Evolutionary conservation across 768 basidiomycete genomes (phyloP).

Genomic region (Trametes cinnabarina): DNA sequence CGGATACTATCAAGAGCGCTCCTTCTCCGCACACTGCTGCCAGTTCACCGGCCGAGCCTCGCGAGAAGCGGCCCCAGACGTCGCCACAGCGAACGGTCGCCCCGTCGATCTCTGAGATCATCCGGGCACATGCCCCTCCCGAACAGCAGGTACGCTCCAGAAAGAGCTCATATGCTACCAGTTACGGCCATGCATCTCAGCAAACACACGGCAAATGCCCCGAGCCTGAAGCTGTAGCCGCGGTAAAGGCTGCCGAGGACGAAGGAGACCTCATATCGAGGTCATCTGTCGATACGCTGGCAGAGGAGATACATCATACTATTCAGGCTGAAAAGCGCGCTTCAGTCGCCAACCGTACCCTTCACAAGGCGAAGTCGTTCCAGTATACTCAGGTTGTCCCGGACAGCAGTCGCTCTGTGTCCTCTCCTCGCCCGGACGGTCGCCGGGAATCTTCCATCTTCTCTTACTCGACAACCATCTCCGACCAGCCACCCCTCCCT

Average conservation of each 20-base stretch:
- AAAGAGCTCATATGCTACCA: constrained; percentile 48
- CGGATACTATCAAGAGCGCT: background rate
- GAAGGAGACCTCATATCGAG: constrained; percentile 67
- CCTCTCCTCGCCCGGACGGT: constrained; percentile 21
- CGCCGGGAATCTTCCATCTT: constrained; percentile 29
- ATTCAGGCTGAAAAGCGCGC: constrained; percentile 53
- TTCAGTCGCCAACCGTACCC: constrained; percentile 36
- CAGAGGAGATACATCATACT: constrained; percentile 75
- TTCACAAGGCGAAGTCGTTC: constrained; percentile 29
- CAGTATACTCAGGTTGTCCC: constrained; percentile 22
- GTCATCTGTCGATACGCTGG: constrained; percentile 87
- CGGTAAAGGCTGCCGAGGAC: constrained; percentile 50
- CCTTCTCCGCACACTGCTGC: background rate
- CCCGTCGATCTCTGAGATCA: constrained; percentile 88
- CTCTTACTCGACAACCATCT: constrained; percentile 26
- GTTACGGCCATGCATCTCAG: constrained; percentile 41
- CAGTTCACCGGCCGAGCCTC: constrained; percentile 17
- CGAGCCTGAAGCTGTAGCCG: constrained; percentile 51
- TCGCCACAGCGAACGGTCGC: constrained; percentile 46
- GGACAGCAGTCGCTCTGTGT: constrained; percentile 16
- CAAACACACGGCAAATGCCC: constrained; percentile 45
- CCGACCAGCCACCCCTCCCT: constrained; percentile 26
- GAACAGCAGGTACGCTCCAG: constrained; percentile 44
- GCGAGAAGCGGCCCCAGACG: constrained; percentile 15
- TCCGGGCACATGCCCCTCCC: constrained; percentile 72